Evolutionary conservation across 805 yeast genomes (phyloP).

Genomic region (Starmerella etchellsii): DNA sequence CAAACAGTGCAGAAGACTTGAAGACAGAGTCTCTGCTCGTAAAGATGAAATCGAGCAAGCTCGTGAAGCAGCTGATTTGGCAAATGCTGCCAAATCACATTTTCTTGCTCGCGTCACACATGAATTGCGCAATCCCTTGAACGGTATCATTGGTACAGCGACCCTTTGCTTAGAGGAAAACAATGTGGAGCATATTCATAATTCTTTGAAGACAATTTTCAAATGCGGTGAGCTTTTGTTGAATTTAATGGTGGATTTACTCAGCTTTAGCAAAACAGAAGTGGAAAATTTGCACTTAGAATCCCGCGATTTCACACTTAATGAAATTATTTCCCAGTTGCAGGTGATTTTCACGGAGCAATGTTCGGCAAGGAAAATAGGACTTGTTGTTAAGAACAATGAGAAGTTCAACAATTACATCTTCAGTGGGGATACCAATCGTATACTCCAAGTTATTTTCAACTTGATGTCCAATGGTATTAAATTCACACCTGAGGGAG

Average conservation of each 20-base stretch:
- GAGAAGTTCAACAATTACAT: slow-evolving; percentile 31
- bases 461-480: slow-evolving; percentile 81
- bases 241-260: slow-evolving; percentile 78
- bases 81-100: slow-evolving; percentile 92
- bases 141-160: slow-evolving; percentile 95
- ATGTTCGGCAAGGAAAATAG: slow-evolving; percentile 42
- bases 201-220: slow-evolving; percentile 67
- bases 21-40: slow-evolving; percentile 74
- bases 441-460: slow-evolving; percentile 86
- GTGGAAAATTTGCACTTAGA: slow-evolving; percentile 73
- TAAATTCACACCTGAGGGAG: slow-evolving; percentile 86
- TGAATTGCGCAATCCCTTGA: slow-evolving; percentile 87
- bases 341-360: slow-evolving; percentile 72
- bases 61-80: slow-evolving; percentile 68
- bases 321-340: slow-evolving; percentile 75
- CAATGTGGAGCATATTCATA: slow-evolving; percentile 44
- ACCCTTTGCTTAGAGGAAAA: slow-evolving; percentile 84
- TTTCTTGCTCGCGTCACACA: slow-evolving; percentile 87
- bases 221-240: slow-evolving; percentile 82
- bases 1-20: slow-evolving; percentile 70
- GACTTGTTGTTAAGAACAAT: slow-evolving; percentile 36
- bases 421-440: slow-evolving; percentile 74
- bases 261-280: slow-evolving; percentile 87
- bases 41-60: slow-evolving; percentile 81
- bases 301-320: slow-evolving; percentile 61